Evolutionary conservation across 1,284 basidiomycete species (phyloP).

Genomic region (Puccinia polysora): DNA sequence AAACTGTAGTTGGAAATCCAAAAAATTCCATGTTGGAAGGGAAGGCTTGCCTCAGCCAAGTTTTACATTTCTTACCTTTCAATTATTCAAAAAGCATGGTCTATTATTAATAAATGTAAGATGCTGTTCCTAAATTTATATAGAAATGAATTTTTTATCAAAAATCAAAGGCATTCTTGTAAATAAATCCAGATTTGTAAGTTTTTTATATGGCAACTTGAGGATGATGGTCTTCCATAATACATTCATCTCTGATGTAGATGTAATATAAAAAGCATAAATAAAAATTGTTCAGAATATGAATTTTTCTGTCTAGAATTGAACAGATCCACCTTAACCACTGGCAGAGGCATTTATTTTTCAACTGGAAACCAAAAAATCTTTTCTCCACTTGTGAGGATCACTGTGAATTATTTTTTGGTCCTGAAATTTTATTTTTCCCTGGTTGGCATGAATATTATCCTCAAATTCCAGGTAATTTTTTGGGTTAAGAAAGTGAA

Average conservation of each 20-base stretch:
- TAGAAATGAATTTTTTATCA: conserved; percentile 96
- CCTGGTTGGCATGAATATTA: no score
- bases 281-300: no score
- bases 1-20: conserved; percentile 92
- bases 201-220: conserved; percentile 93
- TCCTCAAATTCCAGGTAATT: no score
- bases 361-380: conserved; percentile 93
- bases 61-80: conserved; percentile 96
- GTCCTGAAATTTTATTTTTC: no score
- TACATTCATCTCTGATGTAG: conserved; percentile 97
- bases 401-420: conserved; percentile 95
- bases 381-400: conserved; percentile 96
- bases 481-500: no score
- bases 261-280: conserved; percentile 68
- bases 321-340: conserved; percentile 47
- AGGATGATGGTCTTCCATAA: conserved; percentile 85
- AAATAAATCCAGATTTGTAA: conserved; percentile 83
- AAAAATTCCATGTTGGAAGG: conserved; percentile 96
- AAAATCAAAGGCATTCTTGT: conserved; percentile 83
- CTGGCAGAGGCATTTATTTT: conserved; percentile 90
- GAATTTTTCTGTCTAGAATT: no score
- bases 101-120: conserved; percentile 98
- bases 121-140: conserved; percentile 94
- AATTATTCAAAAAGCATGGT: conserved; percentile 94
- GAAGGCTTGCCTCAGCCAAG: conserved; percentile 97